phyloP scores from a whole-genome alignment of 176 grass and related monocot genomes.

The Echinochloa phyllopogon region DNA sequence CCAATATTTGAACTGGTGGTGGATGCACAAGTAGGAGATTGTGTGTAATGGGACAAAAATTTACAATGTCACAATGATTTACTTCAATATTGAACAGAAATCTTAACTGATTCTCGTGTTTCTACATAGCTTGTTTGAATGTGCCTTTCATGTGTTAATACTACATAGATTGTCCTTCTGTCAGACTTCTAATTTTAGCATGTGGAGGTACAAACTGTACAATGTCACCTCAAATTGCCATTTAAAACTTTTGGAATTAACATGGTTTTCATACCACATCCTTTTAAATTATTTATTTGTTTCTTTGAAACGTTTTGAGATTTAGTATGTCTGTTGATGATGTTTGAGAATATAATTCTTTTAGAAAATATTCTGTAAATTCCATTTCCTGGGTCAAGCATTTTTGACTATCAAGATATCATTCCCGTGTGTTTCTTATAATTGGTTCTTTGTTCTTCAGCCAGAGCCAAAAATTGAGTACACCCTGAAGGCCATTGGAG shows the following conservation, averaged over 20 bases:
- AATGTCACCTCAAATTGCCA: neutral
- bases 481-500: slow-evolving; percentile 93
- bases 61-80: neutral
- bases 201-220: neutral
- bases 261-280: neutral
- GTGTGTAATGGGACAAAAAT: neutral
- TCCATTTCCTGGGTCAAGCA: neutral
- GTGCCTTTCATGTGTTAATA: slow-evolving; percentile 6
- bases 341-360: neutral
- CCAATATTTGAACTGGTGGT: neutral
- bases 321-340: slow-evolving; percentile 23
- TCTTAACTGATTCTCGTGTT: neutral
- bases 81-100: slow-evolving; percentile 13
- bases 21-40: neutral
- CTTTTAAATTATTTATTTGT: neutral
- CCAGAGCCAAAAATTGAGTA: slow-evolving; percentile 96
- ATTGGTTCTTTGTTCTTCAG: slow-evolving; percentile 62
- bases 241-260: neutral
- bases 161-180: neutral
- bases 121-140: neutral
- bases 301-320: slow-evolving; percentile 15
- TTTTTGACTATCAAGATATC: slow-evolving; percentile 24
- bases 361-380: slow-evolving; percentile 22
- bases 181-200: neutral
- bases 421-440: slow-evolving; percentile 37